These are phyloP conservation scores for Chara braunii DNA, from an alignment of 139 green algal species.

Conservation along the genomic window DNA sequence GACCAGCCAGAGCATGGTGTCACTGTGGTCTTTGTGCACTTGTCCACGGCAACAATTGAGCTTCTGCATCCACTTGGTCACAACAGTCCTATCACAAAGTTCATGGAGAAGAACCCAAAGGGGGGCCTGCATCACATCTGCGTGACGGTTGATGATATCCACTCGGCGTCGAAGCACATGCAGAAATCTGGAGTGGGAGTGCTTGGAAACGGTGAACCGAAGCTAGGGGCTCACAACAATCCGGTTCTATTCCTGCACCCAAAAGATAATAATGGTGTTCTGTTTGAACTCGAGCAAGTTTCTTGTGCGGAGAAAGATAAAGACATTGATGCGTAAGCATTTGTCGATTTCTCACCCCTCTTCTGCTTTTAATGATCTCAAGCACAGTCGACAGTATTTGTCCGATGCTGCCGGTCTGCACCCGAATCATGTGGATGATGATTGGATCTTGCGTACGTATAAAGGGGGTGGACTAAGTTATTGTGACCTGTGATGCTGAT, in stretches of 20 bases:
- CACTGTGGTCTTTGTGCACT: conserved; percentile 57
- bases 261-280: conserved; percentile 52
- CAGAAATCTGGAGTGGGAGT: background rate
- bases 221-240: conserved; percentile 54
- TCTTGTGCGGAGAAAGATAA: too few species aligned
- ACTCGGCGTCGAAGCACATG: background rate
- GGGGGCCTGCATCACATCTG: conserved; percentile 62
- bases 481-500: too few species aligned
- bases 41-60: conserved; percentile 57
- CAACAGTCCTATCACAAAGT: conserved; percentile 48
- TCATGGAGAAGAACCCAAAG: conserved; percentile 49
- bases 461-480: too few species aligned
- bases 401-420: too few species aligned
- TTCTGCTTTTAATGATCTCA: too few species aligned
- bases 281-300: conserved; percentile 61
- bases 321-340: too few species aligned
- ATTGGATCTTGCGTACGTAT: too few species aligned
- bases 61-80: conserved; percentile 54
- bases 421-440: too few species aligned
- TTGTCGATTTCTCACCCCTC: too few species aligned
- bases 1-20: conserved; percentile 50
- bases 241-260: conserved; percentile 58
- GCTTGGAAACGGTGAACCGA: conserved; percentile 1
- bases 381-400: too few species aligned
- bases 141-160: conserved; percentile 44